Evolutionary conservation across 2,329 filamentous ascomycete species (phyloP), one percentile per base, ranked within the genome.

Genomic region (Beauveria bassiana): DNA sequence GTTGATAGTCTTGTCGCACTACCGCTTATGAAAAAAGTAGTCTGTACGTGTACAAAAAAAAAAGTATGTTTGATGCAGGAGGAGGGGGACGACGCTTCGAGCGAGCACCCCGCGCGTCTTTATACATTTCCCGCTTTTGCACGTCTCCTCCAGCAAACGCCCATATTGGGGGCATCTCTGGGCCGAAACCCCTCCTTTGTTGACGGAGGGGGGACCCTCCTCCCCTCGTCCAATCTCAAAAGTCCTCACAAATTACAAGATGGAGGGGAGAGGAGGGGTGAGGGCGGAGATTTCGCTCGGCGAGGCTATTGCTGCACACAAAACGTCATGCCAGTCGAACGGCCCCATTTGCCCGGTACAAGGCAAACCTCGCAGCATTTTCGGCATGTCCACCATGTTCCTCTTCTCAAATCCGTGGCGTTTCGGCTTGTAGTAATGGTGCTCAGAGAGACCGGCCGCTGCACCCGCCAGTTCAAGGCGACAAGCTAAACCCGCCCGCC

Each of bases 21-120:
- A 20, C 42, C 59, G 16, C n/a, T 26, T 40, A 52, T 51, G 12
- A 12, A 42, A 22, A 42, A 22, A 10, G 45, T 47, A 56, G 45
- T 61, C 47, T 43, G 52, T 56, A 61, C 56, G 59, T 61, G 59
- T 61, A 52, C 56, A 49, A 50, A 38, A 16, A 52, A 61, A 49
- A 50, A 38, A 38, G 34, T 38, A 38, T 38, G 43, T 26, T 54
- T 54, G 57, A 55, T 61, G 59, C 49, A 59, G n/a, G 14, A 45
- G 31, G 45, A 45, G 31, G 45, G 42, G 38, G 43, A 42, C n/a
- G 26, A 42, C n/a, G 40, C 31, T 28, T 46, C 26, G 57, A 46
- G 57, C 40, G 57, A 60, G 40, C 46, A 52, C 5, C 57, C 18
- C 40, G 34, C 50, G 14, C 49, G 22, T 46, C 57, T 59, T 52